Evolutionary conservation across 2,329 filamentous ascomycete species (phyloP).

Genomic region (Cytospora chrysosperma): DNA sequence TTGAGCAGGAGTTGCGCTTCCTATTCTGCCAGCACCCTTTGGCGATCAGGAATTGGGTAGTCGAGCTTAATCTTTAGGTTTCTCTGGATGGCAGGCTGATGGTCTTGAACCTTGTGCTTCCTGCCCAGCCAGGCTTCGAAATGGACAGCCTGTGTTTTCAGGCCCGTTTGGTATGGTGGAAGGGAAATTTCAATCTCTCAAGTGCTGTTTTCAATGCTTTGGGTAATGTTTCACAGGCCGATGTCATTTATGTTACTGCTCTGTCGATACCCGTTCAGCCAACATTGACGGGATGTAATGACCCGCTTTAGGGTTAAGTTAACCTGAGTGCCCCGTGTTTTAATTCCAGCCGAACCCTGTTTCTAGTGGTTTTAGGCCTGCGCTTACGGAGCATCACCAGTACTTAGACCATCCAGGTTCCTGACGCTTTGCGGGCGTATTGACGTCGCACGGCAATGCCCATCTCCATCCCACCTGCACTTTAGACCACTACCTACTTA

Average conservation of each 20-base stretch:
- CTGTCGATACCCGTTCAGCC: neutral
- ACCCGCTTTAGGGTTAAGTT: neutral
- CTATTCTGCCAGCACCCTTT: neutral
- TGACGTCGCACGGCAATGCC: conserved; percentile 15
- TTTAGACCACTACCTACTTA: neutral
- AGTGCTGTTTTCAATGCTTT: neutral
- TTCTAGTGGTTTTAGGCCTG: no score
- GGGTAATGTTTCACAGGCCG: neutral
- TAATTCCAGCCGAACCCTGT: neutral
- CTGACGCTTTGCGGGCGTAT: conserved; percentile 1
- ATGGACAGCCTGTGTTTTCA: neutral
- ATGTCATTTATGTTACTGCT: neutral
- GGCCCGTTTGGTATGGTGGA: neutral
- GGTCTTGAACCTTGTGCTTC: neutral
- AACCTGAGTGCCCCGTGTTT: neutral
- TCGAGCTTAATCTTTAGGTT: neutral
- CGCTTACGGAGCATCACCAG: no score
- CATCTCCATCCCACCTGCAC: neutral
- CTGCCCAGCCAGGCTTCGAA: neutral
- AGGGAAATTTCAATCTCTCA: neutral
- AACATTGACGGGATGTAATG: neutral
- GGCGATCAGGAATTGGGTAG: neutral
- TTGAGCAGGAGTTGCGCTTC: neutral
- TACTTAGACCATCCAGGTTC: neutral
- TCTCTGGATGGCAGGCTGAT: neutral